Base-by-base conservation (phyloP, 2,329 filamentous ascomycete genomes). In the Botrytis aclada region DNA sequence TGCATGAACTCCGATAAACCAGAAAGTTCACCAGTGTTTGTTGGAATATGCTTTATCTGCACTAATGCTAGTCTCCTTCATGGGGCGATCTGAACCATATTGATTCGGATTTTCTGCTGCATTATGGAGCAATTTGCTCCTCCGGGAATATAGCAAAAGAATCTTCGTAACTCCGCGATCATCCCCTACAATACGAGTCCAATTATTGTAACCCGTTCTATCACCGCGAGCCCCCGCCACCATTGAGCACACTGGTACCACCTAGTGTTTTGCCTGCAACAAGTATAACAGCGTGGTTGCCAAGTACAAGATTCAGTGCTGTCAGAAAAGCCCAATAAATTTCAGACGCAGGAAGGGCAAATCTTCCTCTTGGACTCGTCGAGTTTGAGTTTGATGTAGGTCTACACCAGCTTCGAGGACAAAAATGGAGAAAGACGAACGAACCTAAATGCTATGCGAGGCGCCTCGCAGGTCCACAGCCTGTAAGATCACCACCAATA, bases 91-190 rank as follows among this genome's bases (percentile, higher is more conserved):
- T 37, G 71, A 71, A 9, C 82, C 81, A 72, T 82, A 79, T 9
- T 77, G 70, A 7, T 74, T 67, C 0, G 78, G 62, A 69, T 61
- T 62, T 67, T 62, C 41, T 20, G 22, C 34, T 20, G 20, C 16
- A 43, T 73, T 45, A 56, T 80, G 22, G 20, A 77, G 77, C 14
- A 72, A 74, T 73, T 86, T 84, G 0, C 81, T 77, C 73, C 82
- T 84, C 51, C 77, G 78, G 69, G 86, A 82, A 78, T 85, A 88
- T 4, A 83, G 83, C 29, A 84, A 79, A 54, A 87, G 81, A 4
- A 4, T 82, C 82, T 4, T 84, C 77, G 70, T 85, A 85, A 74
- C 82, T 83, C 83, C 86, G 4, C 81, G 77, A 0, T 82, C 71
- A 69, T 86, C 84, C 1, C 78, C 79, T 1, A 82, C 78, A 7